Conservation (phyloP, 2,329 filamentous ascomycete species). For the Leptosphaerulina australis region DNA sequence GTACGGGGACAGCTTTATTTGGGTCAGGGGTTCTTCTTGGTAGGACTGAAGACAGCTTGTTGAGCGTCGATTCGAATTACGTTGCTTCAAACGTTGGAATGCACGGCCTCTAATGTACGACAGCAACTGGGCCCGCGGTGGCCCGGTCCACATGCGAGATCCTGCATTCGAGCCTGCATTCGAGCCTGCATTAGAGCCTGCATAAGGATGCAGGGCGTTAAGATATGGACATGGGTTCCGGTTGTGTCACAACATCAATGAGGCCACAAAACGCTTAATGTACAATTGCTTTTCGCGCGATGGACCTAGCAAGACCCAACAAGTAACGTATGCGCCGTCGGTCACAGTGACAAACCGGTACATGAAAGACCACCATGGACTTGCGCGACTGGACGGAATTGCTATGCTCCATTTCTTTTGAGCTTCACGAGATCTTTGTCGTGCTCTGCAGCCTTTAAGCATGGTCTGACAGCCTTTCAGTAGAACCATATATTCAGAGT, state of each 20-base stretch:
- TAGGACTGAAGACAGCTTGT: not conserved
- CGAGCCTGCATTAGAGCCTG: no score
- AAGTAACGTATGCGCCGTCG: not conserved
- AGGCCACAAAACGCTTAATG: not conserved
- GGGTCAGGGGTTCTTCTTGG: not conserved
- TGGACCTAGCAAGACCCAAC: not conserved
- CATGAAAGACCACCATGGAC: not conserved
- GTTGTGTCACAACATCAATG: not conserved
- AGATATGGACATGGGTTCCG: no score
- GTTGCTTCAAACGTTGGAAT: not conserved
- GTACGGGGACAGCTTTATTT: not conserved
- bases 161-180: slow-evolving; percentile 3
- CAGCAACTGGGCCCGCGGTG: slow-evolving; percentile 10
- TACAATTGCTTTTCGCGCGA: slow-evolving; percentile 6
- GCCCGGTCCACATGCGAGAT: not conserved
- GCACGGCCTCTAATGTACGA: not conserved
- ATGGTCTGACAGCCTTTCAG: not conserved
- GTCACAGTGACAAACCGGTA: not conserved
- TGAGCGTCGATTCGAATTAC: not conserved
- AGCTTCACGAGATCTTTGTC: not conserved
- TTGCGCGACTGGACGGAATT: not conserved
- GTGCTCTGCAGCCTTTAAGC: not conserved
- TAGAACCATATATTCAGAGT: no score
- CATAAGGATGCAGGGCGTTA: no score
- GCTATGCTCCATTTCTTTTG: not conserved